Conservation (phyloP, 345 rosid species). For the Ceriops decandra region DNA sequence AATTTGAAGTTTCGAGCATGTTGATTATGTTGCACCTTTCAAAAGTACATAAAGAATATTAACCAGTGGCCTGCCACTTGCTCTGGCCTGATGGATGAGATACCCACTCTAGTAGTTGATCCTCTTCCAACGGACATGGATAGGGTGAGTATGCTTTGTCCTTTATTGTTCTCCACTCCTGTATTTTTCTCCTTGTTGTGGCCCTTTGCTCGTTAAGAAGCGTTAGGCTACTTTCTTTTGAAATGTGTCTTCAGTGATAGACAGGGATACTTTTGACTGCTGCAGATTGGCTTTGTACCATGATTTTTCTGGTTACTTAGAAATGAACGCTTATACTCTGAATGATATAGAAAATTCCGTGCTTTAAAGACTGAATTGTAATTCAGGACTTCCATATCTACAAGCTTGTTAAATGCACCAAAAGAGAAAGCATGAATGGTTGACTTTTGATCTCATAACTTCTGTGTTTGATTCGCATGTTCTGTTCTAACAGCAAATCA, state of each 20-base stretch:
- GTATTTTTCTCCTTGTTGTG: not conserved
- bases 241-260: not conserved
- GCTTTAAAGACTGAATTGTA: not conserved
- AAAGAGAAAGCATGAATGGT: too few species aligned
- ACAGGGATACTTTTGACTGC: too few species aligned
- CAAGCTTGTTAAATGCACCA: too few species aligned
- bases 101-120: slow-evolving; percentile 47
- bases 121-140: slow-evolving; percentile 90
- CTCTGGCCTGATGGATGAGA: not conserved
- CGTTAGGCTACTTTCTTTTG: not conserved
- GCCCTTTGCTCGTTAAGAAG: not conserved
- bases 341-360: too few species aligned
- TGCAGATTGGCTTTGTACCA: too few species aligned
- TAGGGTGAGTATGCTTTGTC: slow-evolving; percentile 38
- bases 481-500: too few species aligned
- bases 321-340: too few species aligned
- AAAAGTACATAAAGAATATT: not conserved
- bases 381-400: not conserved
- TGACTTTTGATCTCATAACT: too few species aligned
- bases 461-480: too few species aligned
- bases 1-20: not conserved
- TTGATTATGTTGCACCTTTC: not conserved
- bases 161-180: not conserved
- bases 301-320: too few species aligned
- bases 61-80: not conserved